These are phyloP conservation scores for Mucuna pruriens DNA, from an alignment of 306 rosid species.

Conservation along the genomic window DNA sequence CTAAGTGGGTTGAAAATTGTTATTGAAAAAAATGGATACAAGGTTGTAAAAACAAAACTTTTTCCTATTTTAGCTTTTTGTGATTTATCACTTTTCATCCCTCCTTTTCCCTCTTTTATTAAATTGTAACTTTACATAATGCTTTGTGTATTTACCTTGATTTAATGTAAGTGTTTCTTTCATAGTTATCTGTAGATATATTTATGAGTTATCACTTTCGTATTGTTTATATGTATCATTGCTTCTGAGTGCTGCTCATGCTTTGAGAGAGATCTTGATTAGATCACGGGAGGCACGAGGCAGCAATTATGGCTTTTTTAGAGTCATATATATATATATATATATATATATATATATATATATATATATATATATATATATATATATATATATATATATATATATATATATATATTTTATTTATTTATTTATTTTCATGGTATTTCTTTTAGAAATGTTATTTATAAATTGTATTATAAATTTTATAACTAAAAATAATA, in stretches of 20 bases:
- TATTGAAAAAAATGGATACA: constrained; percentile 12
- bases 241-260: constrained; percentile 46
- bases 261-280: constrained; percentile 35
- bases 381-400: too few species aligned
- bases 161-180: constrained; percentile 18
- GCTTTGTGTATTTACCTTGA: constrained; percentile 7
- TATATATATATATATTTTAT: too few species aligned
- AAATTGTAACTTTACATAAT: background rate
- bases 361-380: too few species aligned
- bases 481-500: too few species aligned
- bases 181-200: constrained; percentile 21
- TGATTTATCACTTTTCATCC: background rate
- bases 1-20: background rate
- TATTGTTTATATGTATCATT: constrained; percentile 36
- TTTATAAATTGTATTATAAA: too few species aligned
- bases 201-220: background rate
- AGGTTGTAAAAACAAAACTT: constrained; percentile 14
- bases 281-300: constrained; percentile 67
- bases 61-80: constrained; percentile 33
- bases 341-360: too few species aligned
- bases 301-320: constrained; percentile 57
- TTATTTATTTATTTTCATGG: too few species aligned
- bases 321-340: too few species aligned
- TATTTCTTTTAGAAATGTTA: too few species aligned
- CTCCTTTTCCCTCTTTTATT: too few species aligned